A percentile compares a stretch with the other conserved stretches of the same genome.
phyloP scores from a whole-genome alignment of 2,329 filamentous ascomycete genomes.

The Laburnicola sp. region DNA sequence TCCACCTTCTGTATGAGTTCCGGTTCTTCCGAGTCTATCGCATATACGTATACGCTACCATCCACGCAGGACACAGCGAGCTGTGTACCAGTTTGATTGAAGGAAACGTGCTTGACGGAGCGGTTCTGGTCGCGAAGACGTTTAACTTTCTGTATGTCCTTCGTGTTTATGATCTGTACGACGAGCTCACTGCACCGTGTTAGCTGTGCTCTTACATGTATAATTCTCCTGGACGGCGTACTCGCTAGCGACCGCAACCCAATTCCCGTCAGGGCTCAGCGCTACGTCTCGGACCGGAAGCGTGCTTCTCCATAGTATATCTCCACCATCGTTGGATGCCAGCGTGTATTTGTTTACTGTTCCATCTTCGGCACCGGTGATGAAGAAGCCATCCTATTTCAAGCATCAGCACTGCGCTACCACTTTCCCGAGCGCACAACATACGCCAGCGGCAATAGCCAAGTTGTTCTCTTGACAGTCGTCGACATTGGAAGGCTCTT shows the following conservation, averaged over 20 bases:
- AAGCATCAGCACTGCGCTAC: conserved; percentile 19
- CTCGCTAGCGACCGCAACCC: conserved; percentile 96
- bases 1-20: conserved; percentile 82
- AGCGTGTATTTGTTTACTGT: conserved; percentile 95
- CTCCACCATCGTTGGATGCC: conserved; percentile 1
- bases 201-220: background rate
- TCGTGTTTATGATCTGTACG: conserved; percentile 83
- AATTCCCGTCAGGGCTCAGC: conserved; percentile 77
- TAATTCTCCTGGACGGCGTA: conserved; percentile 43
- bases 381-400: conserved; percentile 73
- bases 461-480: conserved; percentile 86
- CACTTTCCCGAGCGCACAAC: conserved; percentile 18
- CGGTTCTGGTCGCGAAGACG: conserved; percentile 81
- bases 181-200: conserved; percentile 69
- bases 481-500: conserved; percentile 89
- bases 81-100: conserved; percentile 76
- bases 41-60: conserved; percentile 88
- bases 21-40: conserved; percentile 74
- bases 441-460: conserved; percentile 70
- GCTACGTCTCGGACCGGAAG: conserved; percentile 84
- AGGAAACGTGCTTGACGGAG: conserved; percentile 88
- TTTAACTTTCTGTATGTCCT: conserved; percentile 75
- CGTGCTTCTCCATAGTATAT: conserved; percentile 51
- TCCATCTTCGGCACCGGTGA: conserved; percentile 90
- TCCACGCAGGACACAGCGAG: conserved; percentile 85